Evolutionary conservation across 345 rosid species (phyloP).

Genomic region (Aquilaria sinensis): DNA sequence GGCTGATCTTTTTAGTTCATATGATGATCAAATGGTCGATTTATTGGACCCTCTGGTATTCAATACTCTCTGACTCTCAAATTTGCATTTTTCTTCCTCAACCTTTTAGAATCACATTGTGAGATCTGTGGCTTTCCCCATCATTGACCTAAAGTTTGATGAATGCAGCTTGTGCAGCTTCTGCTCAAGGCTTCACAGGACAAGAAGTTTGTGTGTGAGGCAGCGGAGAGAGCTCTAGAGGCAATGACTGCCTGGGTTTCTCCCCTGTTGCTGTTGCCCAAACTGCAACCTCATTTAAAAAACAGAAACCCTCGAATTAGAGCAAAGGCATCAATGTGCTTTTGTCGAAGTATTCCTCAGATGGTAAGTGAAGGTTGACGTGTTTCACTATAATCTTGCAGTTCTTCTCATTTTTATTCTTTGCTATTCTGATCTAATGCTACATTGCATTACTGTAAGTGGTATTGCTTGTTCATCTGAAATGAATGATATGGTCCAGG

Average conservation of each 20-base stretch:
- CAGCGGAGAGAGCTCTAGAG: conserved; percentile 79
- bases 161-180: conserved; percentile 77
- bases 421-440: background rate
- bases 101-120: conserved; percentile 6
- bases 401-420: background rate
- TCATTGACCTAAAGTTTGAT: conserved; percentile 7
- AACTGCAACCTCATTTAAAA: conserved; percentile 81
- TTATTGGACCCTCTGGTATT: conserved; percentile 75
- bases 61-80: background rate
- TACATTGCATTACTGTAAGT: background rate
- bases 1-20: conserved; percentile 73
- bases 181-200: conserved; percentile 96
- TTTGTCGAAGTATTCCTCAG: conserved; percentile 68
- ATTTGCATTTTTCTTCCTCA: background rate
- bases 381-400: background rate
- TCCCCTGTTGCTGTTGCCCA: conserved; percentile 51
- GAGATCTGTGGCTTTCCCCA: background rate
- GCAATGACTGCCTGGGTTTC: conserved; percentile 74
- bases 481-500: too few relatives aligned
- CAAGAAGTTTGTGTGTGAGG: conserved; percentile 93
- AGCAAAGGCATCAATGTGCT: conserved; percentile 89
- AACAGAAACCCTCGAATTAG: conserved; percentile 84
- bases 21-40: conserved; percentile 59
- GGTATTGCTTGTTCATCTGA: background rate
- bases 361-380: conserved; percentile 41